Conservation (phyloP, 73 alveolate species). For the Halteria grandinella region DNA sequence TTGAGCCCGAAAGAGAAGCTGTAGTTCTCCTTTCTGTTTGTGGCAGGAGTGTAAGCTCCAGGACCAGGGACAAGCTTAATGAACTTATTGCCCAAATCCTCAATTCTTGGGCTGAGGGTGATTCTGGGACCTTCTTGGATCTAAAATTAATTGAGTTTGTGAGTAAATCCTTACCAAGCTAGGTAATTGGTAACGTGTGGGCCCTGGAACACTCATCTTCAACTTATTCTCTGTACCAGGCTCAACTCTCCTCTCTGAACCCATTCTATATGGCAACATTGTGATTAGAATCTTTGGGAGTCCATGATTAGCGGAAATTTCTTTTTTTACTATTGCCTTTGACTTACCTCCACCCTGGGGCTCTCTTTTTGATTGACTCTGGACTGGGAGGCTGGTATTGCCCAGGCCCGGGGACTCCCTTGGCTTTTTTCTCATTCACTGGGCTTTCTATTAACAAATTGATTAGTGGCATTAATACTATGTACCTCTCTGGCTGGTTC, state of each 20-base stretch:
- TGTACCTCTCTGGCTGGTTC: too few relatives aligned
- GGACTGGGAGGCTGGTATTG: background rate
- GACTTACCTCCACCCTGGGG: slow-evolving; percentile 28
- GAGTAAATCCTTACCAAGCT: slow-evolving; percentile 6
- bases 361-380: slow-evolving; percentile 10
- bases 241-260: slow-evolving; percentile 30
- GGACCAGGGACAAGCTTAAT: slow-evolving; percentile 54
- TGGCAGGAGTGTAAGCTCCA: slow-evolving; percentile 53
- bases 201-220: slow-evolving; percentile 19
- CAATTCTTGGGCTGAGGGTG: slow-evolving; percentile 14
- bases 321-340: too few relatives aligned
- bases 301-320: too few relatives aligned
- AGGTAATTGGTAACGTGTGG: slow-evolving; percentile 28
- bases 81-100: background rate
- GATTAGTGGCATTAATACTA: too few relatives aligned
- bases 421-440: background rate
- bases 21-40: slow-evolving; percentile 9
- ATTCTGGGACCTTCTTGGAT: slow-evolving; percentile 34
- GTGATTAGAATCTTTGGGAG: too few relatives aligned
- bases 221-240: slow-evolving; percentile 44
- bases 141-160: background rate
- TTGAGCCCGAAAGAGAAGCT: slow-evolving; percentile 52
- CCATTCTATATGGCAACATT: background rate
- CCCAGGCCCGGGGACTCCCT: slow-evolving; percentile 41
- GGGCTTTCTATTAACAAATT: background rate